Evolutionary conservation across 75 land plant genomes (phyloP).

Genomic region (Adiantum capillusveneris): DNA sequence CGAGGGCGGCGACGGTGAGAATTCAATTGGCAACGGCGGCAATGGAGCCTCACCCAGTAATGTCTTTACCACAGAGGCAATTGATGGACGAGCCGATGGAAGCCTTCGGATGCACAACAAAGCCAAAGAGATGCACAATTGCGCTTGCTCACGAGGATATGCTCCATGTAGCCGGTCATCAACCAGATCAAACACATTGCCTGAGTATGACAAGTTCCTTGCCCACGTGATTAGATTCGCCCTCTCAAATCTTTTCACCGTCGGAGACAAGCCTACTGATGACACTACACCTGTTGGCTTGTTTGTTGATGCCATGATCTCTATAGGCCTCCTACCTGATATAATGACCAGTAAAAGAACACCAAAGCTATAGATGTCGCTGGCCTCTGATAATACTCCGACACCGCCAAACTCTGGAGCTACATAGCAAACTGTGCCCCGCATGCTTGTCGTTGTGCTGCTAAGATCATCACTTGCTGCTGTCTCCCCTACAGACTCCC

Average conservation of each 20-base stretch:
- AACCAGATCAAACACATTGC: conserved; percentile 60
- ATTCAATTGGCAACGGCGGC: conserved; percentile 21
- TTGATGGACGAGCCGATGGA: conserved; percentile 72
- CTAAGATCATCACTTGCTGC: background rate
- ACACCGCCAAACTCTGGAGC: conserved; percentile 68
- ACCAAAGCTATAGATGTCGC: conserved; percentile 79
- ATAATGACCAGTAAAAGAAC: conserved; percentile 67
- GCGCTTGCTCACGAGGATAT: conserved; percentile 58
- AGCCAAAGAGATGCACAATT: conserved; percentile 61
- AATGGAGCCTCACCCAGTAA: conserved; percentile 68
- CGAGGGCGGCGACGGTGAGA: conserved; percentile 57
- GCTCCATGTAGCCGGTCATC: conserved; percentile 47
- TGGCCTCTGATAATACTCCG: conserved; percentile 65
- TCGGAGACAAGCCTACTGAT: conserved; percentile 19
- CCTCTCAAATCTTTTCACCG: conserved; percentile 65
- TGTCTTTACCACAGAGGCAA: conserved; percentile 58
- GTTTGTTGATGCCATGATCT: conserved; percentile 33
- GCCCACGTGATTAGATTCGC: conserved; percentile 83
- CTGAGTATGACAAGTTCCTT: conserved; percentile 53
- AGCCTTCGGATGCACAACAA: conserved; percentile 63
- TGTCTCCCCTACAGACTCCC: background rate
- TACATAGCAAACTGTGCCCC: conserved; percentile 81
- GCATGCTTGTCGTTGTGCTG: conserved; percentile 63
- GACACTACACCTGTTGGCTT: no score
- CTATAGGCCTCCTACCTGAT: conserved; percentile 74